These are phyloP conservation scores for Monosporascus sp. DNA, from an alignment of 2,329 filamentous ascomycete genomes.

Conservation along the genomic window DNA sequence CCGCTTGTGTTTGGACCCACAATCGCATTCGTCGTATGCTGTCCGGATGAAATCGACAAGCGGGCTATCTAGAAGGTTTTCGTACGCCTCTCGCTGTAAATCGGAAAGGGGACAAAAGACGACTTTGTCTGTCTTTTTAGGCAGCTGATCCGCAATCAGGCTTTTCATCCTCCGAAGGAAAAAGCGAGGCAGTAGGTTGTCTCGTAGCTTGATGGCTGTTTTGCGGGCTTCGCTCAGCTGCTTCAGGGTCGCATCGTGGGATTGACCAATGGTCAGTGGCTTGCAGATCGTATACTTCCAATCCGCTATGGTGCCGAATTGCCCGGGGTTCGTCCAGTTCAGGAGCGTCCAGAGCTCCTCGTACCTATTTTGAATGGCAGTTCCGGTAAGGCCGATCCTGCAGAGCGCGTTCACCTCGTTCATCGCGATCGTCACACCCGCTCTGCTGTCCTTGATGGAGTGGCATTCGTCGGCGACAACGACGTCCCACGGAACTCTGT, in stretches of 20 bases:
- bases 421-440: conserved; percentile 80
- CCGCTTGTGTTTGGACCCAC: conserved; percentile 60
- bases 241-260: conserved; percentile 79
- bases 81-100: conserved; percentile 75
- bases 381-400: conserved; percentile 87
- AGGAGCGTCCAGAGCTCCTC: conserved; percentile 94
- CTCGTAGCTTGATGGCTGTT: conserved; percentile 77
- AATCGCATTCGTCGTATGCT: conserved; percentile 64
- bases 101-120: conserved; percentile 91
- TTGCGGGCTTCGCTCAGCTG: conserved; percentile 77
- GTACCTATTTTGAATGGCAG: conserved; percentile 96
- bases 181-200: conserved; percentile 82
- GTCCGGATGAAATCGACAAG: conserved; percentile 63
- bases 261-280: conserved; percentile 81
- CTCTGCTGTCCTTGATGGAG: conserved; percentile 70
- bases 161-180: conserved; percentile 92
- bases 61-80: conserved; percentile 70
- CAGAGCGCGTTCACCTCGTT: conserved; percentile 86
- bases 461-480: conserved; percentile 95
- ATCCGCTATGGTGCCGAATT: conserved; percentile 56
- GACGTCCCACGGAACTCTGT: conserved; percentile 86
- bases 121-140: conserved; percentile 89
- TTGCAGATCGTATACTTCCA: conserved; percentile 76
- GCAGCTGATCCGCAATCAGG: conserved; percentile 84
- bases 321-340: conserved; percentile 91